Evolutionary conservation across 2,329 filamentous ascomycete genomes (phyloP).

Genomic region (Monilinia fructicola): DNA sequence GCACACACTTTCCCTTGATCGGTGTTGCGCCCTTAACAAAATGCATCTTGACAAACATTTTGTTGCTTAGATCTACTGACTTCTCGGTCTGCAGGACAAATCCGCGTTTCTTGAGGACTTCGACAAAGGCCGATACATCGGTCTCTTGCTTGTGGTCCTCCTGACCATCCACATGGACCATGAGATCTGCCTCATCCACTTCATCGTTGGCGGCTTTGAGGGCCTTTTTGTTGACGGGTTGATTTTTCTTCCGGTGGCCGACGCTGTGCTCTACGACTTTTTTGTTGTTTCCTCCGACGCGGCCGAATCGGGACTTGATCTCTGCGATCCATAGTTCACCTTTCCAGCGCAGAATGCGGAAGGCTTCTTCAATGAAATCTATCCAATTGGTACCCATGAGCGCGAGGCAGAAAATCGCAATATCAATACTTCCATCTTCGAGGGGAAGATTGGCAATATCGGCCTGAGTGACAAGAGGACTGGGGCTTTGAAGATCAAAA

Average conservation of each 20-base stretch:
- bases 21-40: constrained; percentile 84
- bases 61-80: constrained; percentile 77
- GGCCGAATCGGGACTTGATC: constrained; percentile 88
- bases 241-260: constrained; percentile 60
- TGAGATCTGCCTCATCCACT: constrained; percentile 56
- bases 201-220: constrained; percentile 45
- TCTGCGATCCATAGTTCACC: constrained; percentile 97
- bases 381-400: constrained; percentile 99
- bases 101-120: constrained; percentile 75
- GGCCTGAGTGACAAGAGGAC: constrained; percentile 75
- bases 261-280: constrained; percentile 67
- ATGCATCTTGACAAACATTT: constrained; percentile 98
- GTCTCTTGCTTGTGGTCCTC: constrained; percentile 69
- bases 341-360: constrained; percentile 85
- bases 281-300: constrained; percentile 50
- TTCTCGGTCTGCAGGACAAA: constrained; percentile 75
- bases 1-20: constrained; percentile 70
- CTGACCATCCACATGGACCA: constrained; percentile 69
- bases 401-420: constrained; percentile 92
- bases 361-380: constrained; percentile 93
- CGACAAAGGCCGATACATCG: constrained; percentile 83
- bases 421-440: constrained; percentile 70
- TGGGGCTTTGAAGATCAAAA: constrained; percentile 81
- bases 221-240: constrained; percentile 47
- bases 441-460: constrained; percentile 86